A percentile compares a stretch with the other conserved stretches of the same genome.
phyloP scores from a whole-genome alignment of 2,329 filamentous ascomycete species.

The Arthrobotrys iridis region DNA sequence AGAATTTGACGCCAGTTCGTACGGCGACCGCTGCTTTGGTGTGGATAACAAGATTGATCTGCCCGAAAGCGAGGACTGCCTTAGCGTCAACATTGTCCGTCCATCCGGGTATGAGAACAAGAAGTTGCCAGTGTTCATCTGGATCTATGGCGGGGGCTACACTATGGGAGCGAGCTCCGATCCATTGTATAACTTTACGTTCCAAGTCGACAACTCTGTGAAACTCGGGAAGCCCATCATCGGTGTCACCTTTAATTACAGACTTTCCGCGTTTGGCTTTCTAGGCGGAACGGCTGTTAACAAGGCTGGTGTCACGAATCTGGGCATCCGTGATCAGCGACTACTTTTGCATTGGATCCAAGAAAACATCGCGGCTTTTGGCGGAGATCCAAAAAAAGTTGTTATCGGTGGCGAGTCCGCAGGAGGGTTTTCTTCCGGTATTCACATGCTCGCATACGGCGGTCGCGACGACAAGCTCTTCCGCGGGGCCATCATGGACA shows the following conservation, averaged over 20 bases:
- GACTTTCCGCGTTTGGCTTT: conserved; percentile 78
- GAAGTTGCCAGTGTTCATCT: conserved; percentile 65
- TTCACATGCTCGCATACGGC: conserved; percentile 39
- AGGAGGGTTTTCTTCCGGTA: conserved; percentile 61
- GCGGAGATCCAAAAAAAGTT: conserved; percentile 78
- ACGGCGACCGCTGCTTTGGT: conserved; percentile 55
- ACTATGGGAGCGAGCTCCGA: conserved; percentile 61
- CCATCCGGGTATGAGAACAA: conserved; percentile 55
- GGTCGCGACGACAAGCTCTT: conserved; percentile 67
- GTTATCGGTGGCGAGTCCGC: conserved; percentile 82
- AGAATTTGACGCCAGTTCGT: conserved; percentile 22
- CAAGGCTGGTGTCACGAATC: conserved; percentile 67
- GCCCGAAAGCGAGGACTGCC: conserved; percentile 59
- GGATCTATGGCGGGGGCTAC: conserved; percentile 65
- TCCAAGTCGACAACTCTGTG: conserved; percentile 68
- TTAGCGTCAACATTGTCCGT: conserved; percentile 60
- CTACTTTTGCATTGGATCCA: conserved; percentile 79
- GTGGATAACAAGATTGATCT: conserved; percentile 59
- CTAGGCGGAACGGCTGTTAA: conserved; percentile 71
- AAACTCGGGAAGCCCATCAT: conserved; percentile 69
- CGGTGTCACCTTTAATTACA: conserved; percentile 81
- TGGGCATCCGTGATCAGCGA: conserved; percentile 78
- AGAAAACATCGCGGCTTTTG: conserved; percentile 80
- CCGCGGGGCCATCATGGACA: conserved; percentile 66
- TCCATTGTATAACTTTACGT: conserved; percentile 69